phyloP scores from a whole-genome alignment of 306 rosid genomes.

The Lathyrus sativus region DNA sequence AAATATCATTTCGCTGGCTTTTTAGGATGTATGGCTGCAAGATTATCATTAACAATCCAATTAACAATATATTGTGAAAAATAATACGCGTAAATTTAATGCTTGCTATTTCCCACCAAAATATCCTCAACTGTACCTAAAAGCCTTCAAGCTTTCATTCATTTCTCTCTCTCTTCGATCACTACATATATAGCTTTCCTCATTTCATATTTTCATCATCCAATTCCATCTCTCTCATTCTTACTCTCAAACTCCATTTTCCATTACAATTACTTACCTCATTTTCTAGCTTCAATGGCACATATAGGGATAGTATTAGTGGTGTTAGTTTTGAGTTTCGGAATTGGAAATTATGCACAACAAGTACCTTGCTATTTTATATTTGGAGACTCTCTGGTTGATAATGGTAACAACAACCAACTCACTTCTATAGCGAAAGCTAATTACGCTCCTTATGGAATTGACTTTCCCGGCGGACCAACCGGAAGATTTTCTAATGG shows the following conservation, averaged over 20 bases:
- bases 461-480: slow-evolving; percentile 70
- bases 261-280: background rate
- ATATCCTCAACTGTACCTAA: slow-evolving; percentile 54
- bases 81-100: slow-evolving; percentile 69
- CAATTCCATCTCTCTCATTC: slow-evolving; percentile 23
- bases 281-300: slow-evolving; percentile 23
- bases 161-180: slow-evolving; percentile 13
- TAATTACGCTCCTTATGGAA: slow-evolving; percentile 77
- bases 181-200: slow-evolving; percentile 43
- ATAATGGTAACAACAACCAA: slow-evolving; percentile 82
- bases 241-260: background rate
- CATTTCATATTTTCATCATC: slow-evolving; percentile 30
- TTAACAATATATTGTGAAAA: too few species aligned
- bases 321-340: slow-evolving; percentile 42
- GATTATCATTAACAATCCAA: background rate
- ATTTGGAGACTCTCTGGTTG: slow-evolving; percentile 91
- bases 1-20: background rate
- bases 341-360: slow-evolving; percentile 47
- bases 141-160: slow-evolving; percentile 19
- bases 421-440: slow-evolving; percentile 84
- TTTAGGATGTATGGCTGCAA: background rate
- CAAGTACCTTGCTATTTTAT: slow-evolving; percentile 90
- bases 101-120: slow-evolving; percentile 42
- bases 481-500: slow-evolving; percentile 93
- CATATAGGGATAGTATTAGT: slow-evolving; percentile 8